Evolutionary conservation across 192 early-diverging fungal genomes (phyloP), one percentile per base, ranked within the genome.

Genomic region (Geosiphon pyriformis): DNA sequence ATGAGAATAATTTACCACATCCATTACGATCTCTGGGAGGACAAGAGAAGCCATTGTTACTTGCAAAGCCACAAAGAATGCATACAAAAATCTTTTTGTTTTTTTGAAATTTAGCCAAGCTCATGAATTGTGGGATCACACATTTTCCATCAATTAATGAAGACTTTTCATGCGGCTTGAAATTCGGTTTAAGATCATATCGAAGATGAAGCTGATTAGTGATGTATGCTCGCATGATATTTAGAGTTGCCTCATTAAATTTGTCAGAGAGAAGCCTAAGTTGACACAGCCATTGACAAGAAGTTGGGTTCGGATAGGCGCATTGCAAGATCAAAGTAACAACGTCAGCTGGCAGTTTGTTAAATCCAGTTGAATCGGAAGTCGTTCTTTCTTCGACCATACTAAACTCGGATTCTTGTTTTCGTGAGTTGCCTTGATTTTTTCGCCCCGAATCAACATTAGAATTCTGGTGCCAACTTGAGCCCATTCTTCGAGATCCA

Each of bases 141-240:
- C 23, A 29, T 12, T 12, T 29, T 1, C 22, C 27, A 55, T 29
- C 20, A 23, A 42, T 42, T 42, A 42, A 10, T 42, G 37, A 42
- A 15, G 37, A 10, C 37, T 42, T 42, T 42, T 42, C 37, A 10
- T 6, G 15, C 6, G 7, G 25, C 23, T 55, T 55, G 27, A 55
- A 55, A 26, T 55, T 55, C 12, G 53, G 53, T 2, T 29, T 55
- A 12, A 55, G 12, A 23, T 55, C 23, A 29, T 55, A 55, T 55
- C 53, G 53, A 11, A 22, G 27, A 26, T 29, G 12, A 20, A 55
- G 27, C 27, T 27, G 2, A 1, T 29, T 12, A 12, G 12, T 27
- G 25, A 55, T 55, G 27, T 55, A 55, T 23, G 12, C 22, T 11
- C 53, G 27, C 11, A 55, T 12, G 18, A 55, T 23, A 55, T 20